Base-by-base conservation (phyloP, 768 basidiomycete species). In the Symmetrospora coprosmae region DNA sequence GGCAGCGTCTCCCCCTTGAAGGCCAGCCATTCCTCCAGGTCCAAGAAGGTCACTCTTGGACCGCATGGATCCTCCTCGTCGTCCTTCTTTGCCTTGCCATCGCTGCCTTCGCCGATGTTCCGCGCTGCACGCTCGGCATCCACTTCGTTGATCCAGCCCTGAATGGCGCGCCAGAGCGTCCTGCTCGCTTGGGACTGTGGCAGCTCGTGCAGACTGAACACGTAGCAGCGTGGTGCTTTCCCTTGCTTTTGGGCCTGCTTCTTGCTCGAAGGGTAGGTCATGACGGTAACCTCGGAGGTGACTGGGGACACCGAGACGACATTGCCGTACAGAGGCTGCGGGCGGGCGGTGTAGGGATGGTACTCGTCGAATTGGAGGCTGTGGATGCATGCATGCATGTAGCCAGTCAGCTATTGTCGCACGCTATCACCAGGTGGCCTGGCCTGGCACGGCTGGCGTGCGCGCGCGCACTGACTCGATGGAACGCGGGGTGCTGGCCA, bases 251-350 rank as follows among this genome's bases (percentile, higher is more conserved):
- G n/a, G 41, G 21, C n/a, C 40, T 43, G n/a, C 46, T 39, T 7
- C 21, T 17, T 11, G 43, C 41, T 19, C 41, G 55, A 46, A 14
- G 55, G 55, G 21, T 33, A 58, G 25, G 55, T 58, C 30, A 33
- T 41, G 30, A 58, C 46, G 7, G n/a, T 25, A 33, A 39, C 43
- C 30, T 47, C 19, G 55, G 39, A 30, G 5, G 37, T 31, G 19
- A 25, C 13, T 13, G 25, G 28, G 9, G 40, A 45, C 2, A 58
- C 55, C 11, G 19, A 39, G 7, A 23, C 23, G 16, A 58, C 37
- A 41, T 58, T 58, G 43, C 55, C 55, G 46, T 58, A 58, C 7
- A 58, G 41, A 23, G 55, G 55, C 21, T 43, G 33, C 13, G 55
- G 41, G 17, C 55, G 3, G 14, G n/a, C 2, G 14, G 40, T 25